phyloP scores from a whole-genome alignment of 225 moss, liverwort and hornwort genomes.

The Neckera pumila region DNA sequence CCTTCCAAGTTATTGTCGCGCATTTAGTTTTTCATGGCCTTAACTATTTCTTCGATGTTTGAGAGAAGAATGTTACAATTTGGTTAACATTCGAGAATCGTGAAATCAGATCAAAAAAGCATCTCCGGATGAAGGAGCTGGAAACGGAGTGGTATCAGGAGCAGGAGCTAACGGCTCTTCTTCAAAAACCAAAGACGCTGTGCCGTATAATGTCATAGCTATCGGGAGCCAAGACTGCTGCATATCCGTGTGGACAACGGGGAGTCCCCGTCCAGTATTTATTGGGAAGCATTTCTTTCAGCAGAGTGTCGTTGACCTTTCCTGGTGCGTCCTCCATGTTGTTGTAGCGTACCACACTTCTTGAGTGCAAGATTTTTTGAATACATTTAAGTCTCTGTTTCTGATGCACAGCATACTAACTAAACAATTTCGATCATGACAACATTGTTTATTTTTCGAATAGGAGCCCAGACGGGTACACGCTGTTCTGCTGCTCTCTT shows the following conservation, averaged over 20 bases:
- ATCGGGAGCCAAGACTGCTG: slow-evolving; percentile 98
- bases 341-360: background rate
- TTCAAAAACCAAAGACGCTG: slow-evolving; percentile 34
- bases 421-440: background rate
- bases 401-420: background rate
- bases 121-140: slow-evolving; percentile 7
- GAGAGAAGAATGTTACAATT: background rate
- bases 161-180: slow-evolving; percentile 29
- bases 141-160: slow-evolving; percentile 30
- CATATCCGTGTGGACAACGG: slow-evolving; percentile 97
- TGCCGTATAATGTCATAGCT: slow-evolving; percentile 92
- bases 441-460: slow-evolving; percentile 4
- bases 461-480: slow-evolving; percentile 96
- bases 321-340: slow-evolving; percentile 44
- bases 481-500: slow-evolving; percentile 88
- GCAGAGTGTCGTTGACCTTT: slow-evolving; percentile 95
- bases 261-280: slow-evolving; percentile 88
- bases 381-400: background rate
- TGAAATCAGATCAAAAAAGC: slow-evolving; percentile 15
- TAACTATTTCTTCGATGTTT: background rate
- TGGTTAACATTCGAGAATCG: background rate
- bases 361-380: background rate
- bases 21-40: background rate
- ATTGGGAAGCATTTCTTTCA: slow-evolving; percentile 95
- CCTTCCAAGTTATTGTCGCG: background rate